Conservation (phyloP, 2,329 filamentous ascomycete genomes). For the Neonectria faginata region DNA sequence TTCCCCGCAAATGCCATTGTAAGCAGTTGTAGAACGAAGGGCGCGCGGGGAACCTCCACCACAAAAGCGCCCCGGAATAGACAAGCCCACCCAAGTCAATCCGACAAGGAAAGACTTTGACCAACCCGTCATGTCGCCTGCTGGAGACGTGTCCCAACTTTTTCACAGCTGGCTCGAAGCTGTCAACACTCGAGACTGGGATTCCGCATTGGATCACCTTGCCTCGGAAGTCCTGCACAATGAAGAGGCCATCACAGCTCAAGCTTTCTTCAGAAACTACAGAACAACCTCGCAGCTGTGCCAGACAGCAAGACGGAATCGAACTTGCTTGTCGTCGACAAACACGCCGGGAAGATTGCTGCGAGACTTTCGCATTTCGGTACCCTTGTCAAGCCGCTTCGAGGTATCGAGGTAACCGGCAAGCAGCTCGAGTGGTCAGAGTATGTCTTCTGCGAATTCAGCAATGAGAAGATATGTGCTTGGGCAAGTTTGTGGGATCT, state of each 20-base stretch:
- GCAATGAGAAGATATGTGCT: neutral
- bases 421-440: neutral
- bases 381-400: neutral
- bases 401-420: neutral
- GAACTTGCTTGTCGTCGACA: neutral
- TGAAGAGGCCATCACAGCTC: neutral
- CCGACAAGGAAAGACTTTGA: neutral
- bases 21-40: neutral
- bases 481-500: neutral
- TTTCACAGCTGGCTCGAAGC: neutral
- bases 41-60: neutral
- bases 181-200: neutral
- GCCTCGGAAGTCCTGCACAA: neutral
- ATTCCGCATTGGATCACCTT: neutral
- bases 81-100: neutral
- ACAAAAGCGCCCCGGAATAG: neutral
- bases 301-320: neutral
- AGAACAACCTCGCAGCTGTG: neutral
- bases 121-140: neutral
- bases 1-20: constrained; percentile 23
- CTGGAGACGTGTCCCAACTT: neutral
- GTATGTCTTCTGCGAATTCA: neutral
- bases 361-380: neutral
- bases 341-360: neutral
- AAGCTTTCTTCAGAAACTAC: neutral